Base-by-base conservation (phyloP, 768 basidiomycete genomes). In the Tremella fuciformis region DNA sequence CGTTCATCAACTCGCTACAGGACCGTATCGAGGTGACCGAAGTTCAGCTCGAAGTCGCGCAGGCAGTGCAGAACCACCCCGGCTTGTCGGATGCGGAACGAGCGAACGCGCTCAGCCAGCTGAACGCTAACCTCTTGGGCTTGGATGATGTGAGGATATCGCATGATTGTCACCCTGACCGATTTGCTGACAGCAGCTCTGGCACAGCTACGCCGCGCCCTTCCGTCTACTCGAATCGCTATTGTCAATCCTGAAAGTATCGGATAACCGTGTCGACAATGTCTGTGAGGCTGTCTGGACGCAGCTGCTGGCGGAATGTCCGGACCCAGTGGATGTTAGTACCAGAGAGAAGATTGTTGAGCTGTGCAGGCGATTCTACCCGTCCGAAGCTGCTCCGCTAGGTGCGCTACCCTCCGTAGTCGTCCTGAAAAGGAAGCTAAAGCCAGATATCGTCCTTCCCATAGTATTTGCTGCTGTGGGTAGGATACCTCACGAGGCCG, bases 1-100 rank as follows among this genome's bases (percentile, higher is more conserved):
- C 89, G 50, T 96, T 98, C 80, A 82, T 94, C n/a, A 90, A 88
- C 0, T 88, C 89, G 65, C 81, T 96, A 18, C 93, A 97, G 79
- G 96, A 99, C 77, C 91, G 92, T 73, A 83, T 97, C 13, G 96
- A 99, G 44, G 96, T 99, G 22, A 89, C 92, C 6, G 88, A 94
- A 78, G 91, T 98, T 8, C 96, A 99, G 72, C 79, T 93, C n/a
- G 94, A 97, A 76, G 83, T 96, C 48, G 88, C 85, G 69, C 83
- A 88, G 63, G 76, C 72, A 7, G 66, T 86, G 40, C 82, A 83
- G 57, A 82, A 84, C 64, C 55, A 70, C 41, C 55, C 54, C 2
- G 69, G 70, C 19, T 60, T 78, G 53, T 66, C 64, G 15, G 59
- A 64, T 13, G 73, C 73, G 39, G 74, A 76, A 46, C 70, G 74